Evolutionary conservation across 768 basidiomycete species (phyloP), one percentile per base, ranked within the genome.

Genomic region (Scleroderma bovista): DNA sequence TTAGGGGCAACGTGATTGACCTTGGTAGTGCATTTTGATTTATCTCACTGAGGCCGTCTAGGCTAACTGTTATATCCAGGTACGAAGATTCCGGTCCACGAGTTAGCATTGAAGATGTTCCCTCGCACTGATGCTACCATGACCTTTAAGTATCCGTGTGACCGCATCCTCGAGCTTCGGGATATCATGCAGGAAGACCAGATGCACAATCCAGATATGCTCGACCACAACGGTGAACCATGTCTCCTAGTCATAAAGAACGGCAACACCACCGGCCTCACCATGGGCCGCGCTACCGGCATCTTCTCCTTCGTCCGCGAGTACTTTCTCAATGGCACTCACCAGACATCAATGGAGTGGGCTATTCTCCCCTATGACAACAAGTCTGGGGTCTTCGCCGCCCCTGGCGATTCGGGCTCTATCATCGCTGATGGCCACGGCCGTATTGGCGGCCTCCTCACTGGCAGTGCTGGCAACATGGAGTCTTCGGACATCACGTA

Each of bases 361-460:
- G 53, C 55, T 3, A 60, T 72, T 34, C 16, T 65, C 26, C 47
- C 57, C 46, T 61, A 69, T 51, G 58, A 65, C 55, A 51, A 51
- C 46, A 54, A 68, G 50, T 57, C 58, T 1, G 61, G 55, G 11
- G 46, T 54, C 29, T 74, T 72, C 56, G 68, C 69, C n/a, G 61
- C 46, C 19, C 57, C 57, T 26, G 69, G 70, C 12, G 71, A 72
- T 56, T 72, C 70, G 43, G 72, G 72, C 48, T 57, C 71, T 9
- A 51, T 67, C 31, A 59, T 75, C 48, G 62, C 52, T 39, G 60
- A 70, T 51, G 53, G 58, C 55, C 58, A 29, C 52, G 72, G 71
- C 40, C 57, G 66, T 43, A 59, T 71, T 40, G 61, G 61, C 34
- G 71, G 70, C 48, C 47, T 73, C n/a, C 58, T 72, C 44, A 72